Evolutionary conservation across 148 eudicot genomes (phyloP).

Genomic region (Pharnaceum exiguum): DNA sequence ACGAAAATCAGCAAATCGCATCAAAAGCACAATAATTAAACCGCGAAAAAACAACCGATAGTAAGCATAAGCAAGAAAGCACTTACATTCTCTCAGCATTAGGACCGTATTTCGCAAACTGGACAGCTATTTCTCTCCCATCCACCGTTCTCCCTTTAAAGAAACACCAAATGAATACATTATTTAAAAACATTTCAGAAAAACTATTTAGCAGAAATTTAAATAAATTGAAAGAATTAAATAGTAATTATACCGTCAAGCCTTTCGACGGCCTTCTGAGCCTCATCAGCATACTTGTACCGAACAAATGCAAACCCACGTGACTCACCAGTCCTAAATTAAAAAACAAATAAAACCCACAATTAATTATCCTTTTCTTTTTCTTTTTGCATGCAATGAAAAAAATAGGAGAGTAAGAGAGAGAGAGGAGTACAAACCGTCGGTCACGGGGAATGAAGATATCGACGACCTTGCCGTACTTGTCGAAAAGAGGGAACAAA

Average conservation of each 20-base stretch:
- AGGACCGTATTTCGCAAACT: conserved; percentile 87
- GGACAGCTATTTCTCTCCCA: conserved; percentile 93
- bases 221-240: background rate
- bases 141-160: conserved; percentile 69
- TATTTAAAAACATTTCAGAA: background rate
- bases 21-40: background rate
- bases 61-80: background rate
- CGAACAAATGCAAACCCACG: conserved; percentile 97
- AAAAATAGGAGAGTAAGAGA: background rate
- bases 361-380: background rate
- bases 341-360: background rate
- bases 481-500: conserved; percentile 72
- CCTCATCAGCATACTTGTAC: conserved; percentile 87
- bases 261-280: conserved; percentile 84
- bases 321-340: conserved; percentile 80
- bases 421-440: conserved; percentile 24
- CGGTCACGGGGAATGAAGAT: conserved; percentile 67
- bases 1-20: too few species aligned
- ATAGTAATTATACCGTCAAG: conserved; percentile 51
- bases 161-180: background rate
- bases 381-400: background rate
- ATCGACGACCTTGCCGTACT: conserved; percentile 72
- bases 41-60: too few species aligned
- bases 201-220: background rate
- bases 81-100: conserved; percentile 92